Evolutionary conservation across 306 rosid genomes (phyloP), one percentile per base, ranked within the genome.

Genomic region (Dryas octopetala): DNA sequence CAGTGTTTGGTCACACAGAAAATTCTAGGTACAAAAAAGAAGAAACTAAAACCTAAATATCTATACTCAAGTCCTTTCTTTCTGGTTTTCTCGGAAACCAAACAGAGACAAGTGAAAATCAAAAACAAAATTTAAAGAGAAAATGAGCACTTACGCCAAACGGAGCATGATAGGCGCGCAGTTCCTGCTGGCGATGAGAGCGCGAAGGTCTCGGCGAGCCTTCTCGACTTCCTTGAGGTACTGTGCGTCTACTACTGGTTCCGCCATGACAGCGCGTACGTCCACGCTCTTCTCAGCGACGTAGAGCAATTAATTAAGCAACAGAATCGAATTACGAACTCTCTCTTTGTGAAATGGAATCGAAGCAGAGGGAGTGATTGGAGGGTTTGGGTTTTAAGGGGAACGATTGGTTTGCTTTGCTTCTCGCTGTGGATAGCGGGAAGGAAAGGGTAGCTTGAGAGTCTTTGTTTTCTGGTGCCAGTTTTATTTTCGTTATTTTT

Each of bases 151-250:
- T 14, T 79, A 91, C 94, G 94, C 94, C 74, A 91, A 76, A 54
- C 94, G 92, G 67, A 91, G 90, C 94, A 91, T 87, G 85, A 89
- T 84, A 44, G 97, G 91, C 47, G 97, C 94, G 4, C 90, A 89
- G 43, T 81, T 81, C 75, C 44, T 88, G 83, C 15, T 50, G 66
- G 81, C 73, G 78, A 89, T 91, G 28, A 91, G 86, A 32, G 89
- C 88, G 0, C 91, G 90, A 66, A 91, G 97, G 58, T 89, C 86
- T 4, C 86, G 81, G 14, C 93, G 93, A 44, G 88, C 84, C 85
- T 78, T 85, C 9, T 82, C 88, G n/a, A 91, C 77, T 77, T 91
- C 86, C 74, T 84, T 82, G 40, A 84, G 81, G 84, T 89, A 91
- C 28, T 63, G 82, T 5, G 72, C 78, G 71, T 86, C 86, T 7